Evolutionary conservation across 441 rosid species (phyloP).

Genomic region (Manihot esculenta): DNA sequence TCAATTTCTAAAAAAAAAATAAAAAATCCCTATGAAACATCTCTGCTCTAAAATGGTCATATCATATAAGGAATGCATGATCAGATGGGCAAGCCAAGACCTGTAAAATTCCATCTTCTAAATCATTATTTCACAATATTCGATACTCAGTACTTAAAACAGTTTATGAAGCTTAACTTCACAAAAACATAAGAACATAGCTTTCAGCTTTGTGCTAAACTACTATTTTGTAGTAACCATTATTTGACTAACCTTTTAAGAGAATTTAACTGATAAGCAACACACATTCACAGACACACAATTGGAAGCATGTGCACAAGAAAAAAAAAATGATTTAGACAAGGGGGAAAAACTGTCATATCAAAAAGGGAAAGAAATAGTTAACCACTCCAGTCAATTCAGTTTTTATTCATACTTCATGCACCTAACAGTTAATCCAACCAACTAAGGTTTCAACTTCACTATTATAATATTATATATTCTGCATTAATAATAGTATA

Average conservation of each 20-base stretch:
- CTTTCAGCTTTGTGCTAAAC: background rate
- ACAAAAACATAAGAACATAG: background rate
- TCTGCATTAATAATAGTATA: no score
- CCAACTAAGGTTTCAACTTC: background rate
- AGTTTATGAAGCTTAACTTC: background rate
- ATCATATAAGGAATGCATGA: background rate
- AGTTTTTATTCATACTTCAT: background rate
- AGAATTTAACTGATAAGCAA: background rate
- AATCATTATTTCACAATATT: background rate
- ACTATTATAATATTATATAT: no score
- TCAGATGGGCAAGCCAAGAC: background rate
- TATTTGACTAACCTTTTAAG: background rate
- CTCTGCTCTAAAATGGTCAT: background rate
- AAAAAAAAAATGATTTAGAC: background rate
- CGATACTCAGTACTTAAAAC: background rate
- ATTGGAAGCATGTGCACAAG: background rate
- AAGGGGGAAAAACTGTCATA: background rate
- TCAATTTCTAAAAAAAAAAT: background rate
- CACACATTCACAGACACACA: background rate
- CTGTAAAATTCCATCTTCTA: background rate
- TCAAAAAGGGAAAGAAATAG: background rate
- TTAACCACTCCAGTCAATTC: background rate
- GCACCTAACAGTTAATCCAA: background rate
- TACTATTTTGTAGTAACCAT: background rate
- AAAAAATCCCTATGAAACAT: background rate